Base-by-base conservation (phyloP, 2,329 filamentous ascomycete species). In the Calonectria henricotiae region DNA sequence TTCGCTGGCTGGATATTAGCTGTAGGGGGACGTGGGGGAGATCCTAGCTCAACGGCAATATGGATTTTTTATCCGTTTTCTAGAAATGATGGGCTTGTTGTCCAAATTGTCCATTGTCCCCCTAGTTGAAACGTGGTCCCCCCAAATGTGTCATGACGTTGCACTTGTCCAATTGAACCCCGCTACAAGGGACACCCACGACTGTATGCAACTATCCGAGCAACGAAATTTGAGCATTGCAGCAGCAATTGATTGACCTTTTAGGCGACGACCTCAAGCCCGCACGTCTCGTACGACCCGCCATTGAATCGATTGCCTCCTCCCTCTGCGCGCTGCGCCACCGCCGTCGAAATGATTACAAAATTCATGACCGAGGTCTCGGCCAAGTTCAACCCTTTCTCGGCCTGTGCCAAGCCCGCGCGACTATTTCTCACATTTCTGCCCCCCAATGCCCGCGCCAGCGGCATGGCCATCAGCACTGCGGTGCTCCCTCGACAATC, bases 361-460 rank as follows among this genome's bases (percentile, higher is more conserved):
- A 91, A 92, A 81, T 96, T 94, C 86, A 89, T 97, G 82, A 96
- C 95, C 82, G 90, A 94, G 81, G 91, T 98, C 78, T 91, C 89
- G 78, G 92, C 94, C 74, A 91, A 90, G 81, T 98, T 98, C 90
- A 98, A 97, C 84, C 96, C 96, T 44, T 98, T 98, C 89, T 93
- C 91, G 32, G 84, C 89, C 27, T 88, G 89, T 81, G 91, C 94
- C 72, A 95, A 94, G 80, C 92, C 95, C 27, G 95, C 94, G 44
- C 92, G 96, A 49, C 88, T 97, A 62, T 96, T 98, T 83, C 93
- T 98, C 75, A 92, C 94, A 37, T 88, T 93, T 73, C 90, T 99
- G 37, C 94, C 96, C 11, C 90, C 95, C 47, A 91, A 92, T 78
- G 95, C 95, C 70, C 91, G 95, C 65, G 85, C 87, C 67, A 88